These are phyloP conservation scores for Teratosphaeriaceae sp. DNA, from an alignment of 2,329 filamentous ascomycete species.

Conservation along the genomic window DNA sequence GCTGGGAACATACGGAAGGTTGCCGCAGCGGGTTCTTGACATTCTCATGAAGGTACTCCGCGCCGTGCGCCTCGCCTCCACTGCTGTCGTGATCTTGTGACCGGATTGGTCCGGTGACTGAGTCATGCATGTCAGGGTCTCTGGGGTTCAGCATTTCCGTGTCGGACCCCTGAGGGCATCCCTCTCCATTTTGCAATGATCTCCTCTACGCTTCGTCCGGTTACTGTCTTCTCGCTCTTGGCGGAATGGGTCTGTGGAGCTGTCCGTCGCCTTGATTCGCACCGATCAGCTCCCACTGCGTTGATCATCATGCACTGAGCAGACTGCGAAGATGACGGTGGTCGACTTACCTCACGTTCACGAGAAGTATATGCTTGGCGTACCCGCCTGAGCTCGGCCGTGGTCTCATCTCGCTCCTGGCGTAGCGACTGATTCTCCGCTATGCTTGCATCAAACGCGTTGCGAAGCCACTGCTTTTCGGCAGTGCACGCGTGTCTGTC, in stretches of 20 bases:
- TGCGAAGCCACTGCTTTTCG: neutral
- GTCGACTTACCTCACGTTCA: neutral
- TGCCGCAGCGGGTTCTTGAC: neutral
- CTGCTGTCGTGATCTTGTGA: constrained; percentile 2
- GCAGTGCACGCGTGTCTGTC: neutral
- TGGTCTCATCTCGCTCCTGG: neutral
- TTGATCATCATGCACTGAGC: neutral
- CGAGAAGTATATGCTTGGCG: neutral
- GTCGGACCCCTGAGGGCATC: constrained; percentile 1
- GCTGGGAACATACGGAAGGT: constrained; percentile 2
- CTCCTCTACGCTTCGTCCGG: constrained; percentile 1
- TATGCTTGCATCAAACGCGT: neutral
- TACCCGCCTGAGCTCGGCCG: neutral
- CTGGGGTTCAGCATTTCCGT: neutral
- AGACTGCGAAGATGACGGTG: neutral
- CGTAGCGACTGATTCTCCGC: neutral
- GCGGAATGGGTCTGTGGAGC: constrained; percentile 1
- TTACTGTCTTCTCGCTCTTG: constrained; percentile 1
- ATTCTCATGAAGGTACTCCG: constrained; percentile 1
- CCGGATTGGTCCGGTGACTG: constrained; percentile 2
- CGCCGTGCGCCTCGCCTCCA: constrained; percentile 2
- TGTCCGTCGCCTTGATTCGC: neutral
- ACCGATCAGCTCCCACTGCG: neutral
- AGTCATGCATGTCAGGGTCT: constrained; percentile 1
- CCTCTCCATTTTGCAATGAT: constrained; percentile 2